Evolutionary conservation across 805 yeast species (phyloP).

Genomic region (Yarrowia yakushimensis): DNA sequence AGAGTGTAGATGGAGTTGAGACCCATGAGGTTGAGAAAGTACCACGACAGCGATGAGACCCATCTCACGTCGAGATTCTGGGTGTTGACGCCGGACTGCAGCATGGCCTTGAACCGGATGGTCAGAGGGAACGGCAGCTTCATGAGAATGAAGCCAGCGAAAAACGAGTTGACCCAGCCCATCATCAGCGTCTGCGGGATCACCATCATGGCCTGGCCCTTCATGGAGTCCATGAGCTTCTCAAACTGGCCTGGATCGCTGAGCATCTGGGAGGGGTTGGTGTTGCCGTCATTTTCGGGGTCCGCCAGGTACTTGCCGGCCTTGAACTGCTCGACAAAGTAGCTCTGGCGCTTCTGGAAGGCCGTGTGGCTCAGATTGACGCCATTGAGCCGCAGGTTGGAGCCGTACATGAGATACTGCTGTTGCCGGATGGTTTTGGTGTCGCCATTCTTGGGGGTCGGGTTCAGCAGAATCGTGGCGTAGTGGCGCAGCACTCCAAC

Average conservation of each 20-base stretch:
- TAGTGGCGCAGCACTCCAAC: slow-evolving; percentile 77
- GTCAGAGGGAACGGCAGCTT: slow-evolving; percentile 90
- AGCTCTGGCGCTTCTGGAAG: slow-evolving; percentile 52
- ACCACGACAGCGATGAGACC: slow-evolving; percentile 95
- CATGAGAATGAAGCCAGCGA: slow-evolving; percentile 85
- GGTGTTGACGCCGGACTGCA: slow-evolving; percentile 83
- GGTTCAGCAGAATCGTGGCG: slow-evolving; percentile 57
- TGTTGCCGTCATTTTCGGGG: slow-evolving; percentile 38
- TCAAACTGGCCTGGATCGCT: slow-evolving; percentile 70
- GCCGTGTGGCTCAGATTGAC: slow-evolving; percentile 51
- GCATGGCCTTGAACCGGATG: slow-evolving; percentile 82
- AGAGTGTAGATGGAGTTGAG: slow-evolving; percentile 74
- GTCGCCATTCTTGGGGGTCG: slow-evolving; percentile 53
- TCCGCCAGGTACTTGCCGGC: slow-evolving; percentile 57
- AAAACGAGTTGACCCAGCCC: slow-evolving; percentile 95
- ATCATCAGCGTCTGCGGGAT: slow-evolving; percentile 90
- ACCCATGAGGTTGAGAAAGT: slow-evolving; percentile 82
- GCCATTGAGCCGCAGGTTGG: slow-evolving; percentile 54
- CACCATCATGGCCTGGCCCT: slow-evolving; percentile 75
- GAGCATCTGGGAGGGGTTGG: slow-evolving; percentile 50
- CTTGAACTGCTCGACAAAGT: slow-evolving; percentile 47
- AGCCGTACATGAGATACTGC: slow-evolving; percentile 59
- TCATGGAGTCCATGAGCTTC: slow-evolving; percentile 69
- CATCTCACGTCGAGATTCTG: slow-evolving; percentile 84
- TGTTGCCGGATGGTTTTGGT: slow-evolving; percentile 54